Evolutionary conservation across 2,329 filamentous ascomycete genomes (phyloP).

Genomic region (Ophiostoma pallidulum): DNA sequence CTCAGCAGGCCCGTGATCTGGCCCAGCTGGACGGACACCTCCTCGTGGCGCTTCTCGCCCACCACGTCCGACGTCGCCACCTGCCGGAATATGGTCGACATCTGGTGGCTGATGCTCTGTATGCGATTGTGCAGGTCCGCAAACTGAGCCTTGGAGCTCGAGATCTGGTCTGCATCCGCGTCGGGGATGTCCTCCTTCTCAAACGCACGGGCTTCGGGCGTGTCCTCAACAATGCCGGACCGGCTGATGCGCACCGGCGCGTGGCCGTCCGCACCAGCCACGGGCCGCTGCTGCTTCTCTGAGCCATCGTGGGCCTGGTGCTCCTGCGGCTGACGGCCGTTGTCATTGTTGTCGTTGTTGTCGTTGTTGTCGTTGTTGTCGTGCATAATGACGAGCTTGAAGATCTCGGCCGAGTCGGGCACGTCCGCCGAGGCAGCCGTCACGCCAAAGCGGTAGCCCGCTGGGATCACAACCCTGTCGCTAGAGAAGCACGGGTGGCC

Average conservation of each 20-base stretch:
- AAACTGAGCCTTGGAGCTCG: constrained; percentile 56
- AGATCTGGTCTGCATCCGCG: constrained; percentile 36
- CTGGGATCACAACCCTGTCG: constrained; percentile 65
- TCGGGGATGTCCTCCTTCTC: constrained; percentile 36
- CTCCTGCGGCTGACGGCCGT: constrained; percentile 19
- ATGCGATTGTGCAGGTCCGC: constrained; percentile 77
- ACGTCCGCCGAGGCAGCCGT: constrained; percentile 82
- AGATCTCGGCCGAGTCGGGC: constrained; percentile 89
- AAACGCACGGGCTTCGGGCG: constrained; percentile 13
- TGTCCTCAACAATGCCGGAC: constrained; percentile 7
- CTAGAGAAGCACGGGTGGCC: constrained; percentile 75
- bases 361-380: constrained; percentile 39
- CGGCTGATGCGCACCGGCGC: constrained; percentile 7
- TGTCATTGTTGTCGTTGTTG: no score
- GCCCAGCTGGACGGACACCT: constrained; percentile 39
- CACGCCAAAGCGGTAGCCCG: constrained; percentile 76
- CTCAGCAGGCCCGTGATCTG: constrained; percentile 37
- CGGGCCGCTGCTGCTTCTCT: constrained; percentile 14
- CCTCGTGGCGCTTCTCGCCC: constrained; percentile 47
- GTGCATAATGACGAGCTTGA: constrained; percentile 69
- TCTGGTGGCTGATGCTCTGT: constrained; percentile 61
- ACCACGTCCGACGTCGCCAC: constrained; percentile 41
- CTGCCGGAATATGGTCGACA: constrained; percentile 52
- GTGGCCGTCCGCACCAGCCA: neutral
- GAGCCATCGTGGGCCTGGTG: constrained; percentile 16